Conservation (phyloP, 768 basidiomycete species). For the Lactarius pseudohatsudake region DNA sequence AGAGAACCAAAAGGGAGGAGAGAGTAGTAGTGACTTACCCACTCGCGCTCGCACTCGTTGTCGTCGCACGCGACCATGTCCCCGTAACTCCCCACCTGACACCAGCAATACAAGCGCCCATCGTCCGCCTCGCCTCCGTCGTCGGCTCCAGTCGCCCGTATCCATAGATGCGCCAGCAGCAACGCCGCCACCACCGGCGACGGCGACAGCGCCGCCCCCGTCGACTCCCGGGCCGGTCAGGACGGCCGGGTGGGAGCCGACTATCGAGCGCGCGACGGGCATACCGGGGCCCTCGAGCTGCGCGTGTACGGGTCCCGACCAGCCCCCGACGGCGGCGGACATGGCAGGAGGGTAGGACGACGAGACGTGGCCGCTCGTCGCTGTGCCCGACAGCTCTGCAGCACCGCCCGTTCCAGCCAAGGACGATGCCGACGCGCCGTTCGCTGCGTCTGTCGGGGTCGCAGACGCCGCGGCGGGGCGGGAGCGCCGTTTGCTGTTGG, state of each 20-base stretch:
- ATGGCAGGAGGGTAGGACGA: constrained; percentile 20
- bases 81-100: constrained; percentile 80
- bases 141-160: constrained; percentile 44
- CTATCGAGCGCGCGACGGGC: constrained; percentile 56
- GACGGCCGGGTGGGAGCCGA: constrained; percentile 37
- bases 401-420: constrained; percentile 20
- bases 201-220: constrained; percentile 28
- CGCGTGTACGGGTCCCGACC: constrained; percentile 42
- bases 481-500: constrained; percentile 26
- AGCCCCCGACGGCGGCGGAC: constrained; percentile 37
- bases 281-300: constrained; percentile 78
- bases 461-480: constrained; percentile 23
- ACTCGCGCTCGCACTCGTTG: constrained; percentile 76
- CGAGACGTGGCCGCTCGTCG: constrained; percentile 9
- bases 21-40: constrained; percentile 58
- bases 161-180: constrained; percentile 52
- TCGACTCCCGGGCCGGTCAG: constrained; percentile 43
- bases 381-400: constrained; percentile 22
- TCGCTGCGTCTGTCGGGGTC: constrained; percentile 21
- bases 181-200: background rate
- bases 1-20: constrained; percentile 15
- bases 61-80: constrained; percentile 97
- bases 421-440: constrained; percentile 1
- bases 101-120: constrained; percentile 78
- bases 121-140: constrained; percentile 60